A percentile compares a stretch with the other conserved stretches of the same genome.
Conservation (phyloP, 345 rosid species). For the Bruguiera gymnorhiza region DNA sequence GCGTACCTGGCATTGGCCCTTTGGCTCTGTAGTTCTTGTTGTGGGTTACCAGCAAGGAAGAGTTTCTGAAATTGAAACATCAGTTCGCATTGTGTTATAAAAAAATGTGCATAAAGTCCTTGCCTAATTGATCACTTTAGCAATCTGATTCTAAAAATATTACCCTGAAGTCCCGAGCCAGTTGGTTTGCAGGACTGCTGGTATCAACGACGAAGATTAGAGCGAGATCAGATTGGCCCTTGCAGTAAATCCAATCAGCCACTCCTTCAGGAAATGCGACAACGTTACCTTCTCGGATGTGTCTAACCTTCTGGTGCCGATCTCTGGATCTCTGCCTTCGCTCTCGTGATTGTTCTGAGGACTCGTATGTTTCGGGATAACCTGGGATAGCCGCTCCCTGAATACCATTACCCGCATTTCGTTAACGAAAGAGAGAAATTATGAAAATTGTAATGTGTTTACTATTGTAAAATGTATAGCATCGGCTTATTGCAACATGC, state of each 20-base stretch:
- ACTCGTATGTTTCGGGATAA: conserved; percentile 38
- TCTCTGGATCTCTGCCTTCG: conserved; percentile 11
- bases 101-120: too few species aligned
- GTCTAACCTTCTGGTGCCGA: conserved; percentile 34
- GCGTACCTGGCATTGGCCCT: background rate
- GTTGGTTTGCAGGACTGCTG: conserved; percentile 38
- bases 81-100: too few species aligned
- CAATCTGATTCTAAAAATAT: too few species aligned
- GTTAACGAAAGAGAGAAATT: background rate
- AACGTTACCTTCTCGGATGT: conserved; percentile 38
- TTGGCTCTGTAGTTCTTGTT: conserved; percentile 11
- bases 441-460: background rate
- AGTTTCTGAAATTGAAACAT: conserved; percentile 28
- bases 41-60: conserved; percentile 51
- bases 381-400: conserved; percentile 35
- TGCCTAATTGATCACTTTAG: too few species aligned
- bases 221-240: conserved; percentile 32
- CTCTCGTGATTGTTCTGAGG: background rate
- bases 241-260: conserved; percentile 42
- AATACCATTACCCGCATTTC: conserved; percentile 22
- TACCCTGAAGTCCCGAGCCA: conserved; percentile 39
- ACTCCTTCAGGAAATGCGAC: conserved; percentile 41
- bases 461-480: background rate
- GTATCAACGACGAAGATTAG: conserved; percentile 31
- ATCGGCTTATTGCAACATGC: background rate